A percentile compares a stretch with the other conserved stretches of the same genome.
Evolutionary conservation across 2,329 filamentous ascomycete species (phyloP).

Genomic region (Cladosporium sp.): DNA sequence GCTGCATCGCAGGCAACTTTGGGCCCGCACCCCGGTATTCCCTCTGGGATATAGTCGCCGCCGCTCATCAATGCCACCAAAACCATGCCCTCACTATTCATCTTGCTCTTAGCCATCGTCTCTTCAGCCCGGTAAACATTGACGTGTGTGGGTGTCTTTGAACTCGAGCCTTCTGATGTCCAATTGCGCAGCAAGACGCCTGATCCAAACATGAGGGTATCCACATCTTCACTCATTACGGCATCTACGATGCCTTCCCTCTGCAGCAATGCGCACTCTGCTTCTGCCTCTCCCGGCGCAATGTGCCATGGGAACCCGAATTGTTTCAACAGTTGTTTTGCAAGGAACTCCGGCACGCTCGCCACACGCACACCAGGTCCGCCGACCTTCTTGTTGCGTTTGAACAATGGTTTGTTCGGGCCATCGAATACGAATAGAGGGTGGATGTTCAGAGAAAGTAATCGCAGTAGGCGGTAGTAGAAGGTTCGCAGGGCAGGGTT

Average conservation of each 20-base stretch:
- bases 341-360: constrained; percentile 66
- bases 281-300: constrained; percentile 92
- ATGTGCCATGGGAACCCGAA: constrained; percentile 83
- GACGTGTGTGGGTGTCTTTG: constrained; percentile 74
- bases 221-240: constrained; percentile 93
- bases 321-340: constrained; percentile 76
- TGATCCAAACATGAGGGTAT: constrained; percentile 96
- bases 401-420: constrained; percentile 77
- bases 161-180: constrained; percentile 63
- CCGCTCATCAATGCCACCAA: constrained; percentile 92
- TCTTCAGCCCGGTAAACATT: constrained; percentile 68
- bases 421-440: constrained; percentile 91
- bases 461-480: constrained; percentile 81
- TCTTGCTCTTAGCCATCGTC: constrained; percentile 52
- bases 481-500: constrained; percentile 89
- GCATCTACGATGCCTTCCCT: constrained; percentile 80
- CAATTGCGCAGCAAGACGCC: constrained; percentile 74
- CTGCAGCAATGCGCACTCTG: constrained; percentile 88
- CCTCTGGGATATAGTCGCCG: constrained; percentile 87
- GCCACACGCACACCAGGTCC: constrained; percentile 60
- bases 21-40: constrained; percentile 80
- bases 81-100: constrained; percentile 87
- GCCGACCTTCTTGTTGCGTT: constrained; percentile 70
- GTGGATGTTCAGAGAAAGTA: constrained; percentile 73
- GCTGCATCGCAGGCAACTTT: constrained; percentile 89